A percentile compares a stretch with the other conserved stretches of the same genome.
phyloP scores from a whole-genome alignment of 2,329 filamentous ascomycete genomes.

The Xylaria polymorpha region DNA sequence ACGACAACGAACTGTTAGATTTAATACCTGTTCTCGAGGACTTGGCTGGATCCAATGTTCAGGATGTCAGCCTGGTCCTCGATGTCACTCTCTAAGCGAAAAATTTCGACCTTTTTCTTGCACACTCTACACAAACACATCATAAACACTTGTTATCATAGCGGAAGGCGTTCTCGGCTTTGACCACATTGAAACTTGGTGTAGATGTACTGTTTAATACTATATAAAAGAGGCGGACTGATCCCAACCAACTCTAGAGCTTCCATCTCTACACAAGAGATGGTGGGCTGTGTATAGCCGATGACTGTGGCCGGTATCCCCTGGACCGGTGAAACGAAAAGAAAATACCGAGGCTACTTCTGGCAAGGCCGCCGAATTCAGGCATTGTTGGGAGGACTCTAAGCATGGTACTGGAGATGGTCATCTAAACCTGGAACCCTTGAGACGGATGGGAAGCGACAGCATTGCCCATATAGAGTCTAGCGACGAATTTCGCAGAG shows the following conservation, averaged over 20 bases:
- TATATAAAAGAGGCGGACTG: slow-evolving; percentile 55
- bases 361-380: slow-evolving; percentile 32
- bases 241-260: slow-evolving; percentile 31
- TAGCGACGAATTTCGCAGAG: slow-evolving; percentile 31
- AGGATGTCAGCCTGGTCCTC: slow-evolving; percentile 96
- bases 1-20: slow-evolving; percentile 98
- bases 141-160: slow-evolving; percentile 57
- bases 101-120: slow-evolving; percentile 47
- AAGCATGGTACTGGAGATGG: slow-evolving; percentile 32
- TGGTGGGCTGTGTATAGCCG: slow-evolving; percentile 33
- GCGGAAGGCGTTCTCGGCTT: slow-evolving; percentile 65
- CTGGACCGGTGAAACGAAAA: slow-evolving; percentile 24
- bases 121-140: slow-evolving; percentile 43
- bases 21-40: slow-evolving; percentile 98
- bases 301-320: slow-evolving; percentile 25
- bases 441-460: slow-evolving; percentile 29
- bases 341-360: slow-evolving; percentile 27
- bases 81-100: slow-evolving; percentile 80
- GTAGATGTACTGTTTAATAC: slow-evolving; percentile 65
- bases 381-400: slow-evolving; percentile 29
- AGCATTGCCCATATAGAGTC: slow-evolving; percentile 40
- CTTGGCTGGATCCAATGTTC: slow-evolving; percentile 85
- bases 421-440: slow-evolving; percentile 32
- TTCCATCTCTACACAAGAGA: slow-evolving; percentile 27
- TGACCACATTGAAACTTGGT: slow-evolving; percentile 61